phyloP scores from a whole-genome alignment of 768 basidiomycete genomes.

The Leccinum variicolor region DNA sequence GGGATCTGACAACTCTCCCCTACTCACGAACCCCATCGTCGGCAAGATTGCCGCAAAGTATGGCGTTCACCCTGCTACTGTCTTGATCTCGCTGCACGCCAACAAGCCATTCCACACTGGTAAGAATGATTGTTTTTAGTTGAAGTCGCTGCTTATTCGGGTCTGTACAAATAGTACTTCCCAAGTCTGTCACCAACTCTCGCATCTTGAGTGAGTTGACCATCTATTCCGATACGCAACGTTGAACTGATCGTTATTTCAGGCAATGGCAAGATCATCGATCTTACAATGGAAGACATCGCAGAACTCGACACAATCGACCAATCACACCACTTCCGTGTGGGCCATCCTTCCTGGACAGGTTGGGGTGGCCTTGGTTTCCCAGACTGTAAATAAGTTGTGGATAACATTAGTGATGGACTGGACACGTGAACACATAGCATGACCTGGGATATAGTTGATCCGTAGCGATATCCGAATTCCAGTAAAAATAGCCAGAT shows the following conservation, averaged over 20 bases:
- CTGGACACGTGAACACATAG: constrained; percentile 3
- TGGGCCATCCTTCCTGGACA: constrained; percentile 61
- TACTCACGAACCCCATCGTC: constrained; percentile 61
- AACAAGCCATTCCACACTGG: constrained; percentile 58
- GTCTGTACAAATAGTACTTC: constrained; percentile 42
- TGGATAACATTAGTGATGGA: not conserved
- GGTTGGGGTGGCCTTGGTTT: constrained; percentile 62
- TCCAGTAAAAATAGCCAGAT: constrained; percentile 3
- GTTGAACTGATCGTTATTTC: not conserved
- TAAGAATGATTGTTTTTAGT: constrained; percentile 11
- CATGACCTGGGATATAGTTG: not conserved
- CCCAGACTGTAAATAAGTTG: constrained; percentile 44
- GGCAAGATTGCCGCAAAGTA: constrained; percentile 60
- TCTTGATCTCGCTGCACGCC: constrained; percentile 72
- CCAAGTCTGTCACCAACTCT: constrained; percentile 72
- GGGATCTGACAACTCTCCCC: constrained; percentile 68
- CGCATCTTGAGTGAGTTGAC: constrained; percentile 53
- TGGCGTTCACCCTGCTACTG: constrained; percentile 53
- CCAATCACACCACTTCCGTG: constrained; percentile 61
- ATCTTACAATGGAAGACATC: constrained; percentile 61
- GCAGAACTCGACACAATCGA: constrained; percentile 56
- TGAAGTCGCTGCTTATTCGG: not conserved
- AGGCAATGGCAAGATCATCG: constrained; percentile 61
- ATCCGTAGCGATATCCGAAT: not conserved
- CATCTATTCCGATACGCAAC: not conserved